Conservation (phyloP, 192 early-diverging fungal species). For the Coemansia sp. region DNA sequence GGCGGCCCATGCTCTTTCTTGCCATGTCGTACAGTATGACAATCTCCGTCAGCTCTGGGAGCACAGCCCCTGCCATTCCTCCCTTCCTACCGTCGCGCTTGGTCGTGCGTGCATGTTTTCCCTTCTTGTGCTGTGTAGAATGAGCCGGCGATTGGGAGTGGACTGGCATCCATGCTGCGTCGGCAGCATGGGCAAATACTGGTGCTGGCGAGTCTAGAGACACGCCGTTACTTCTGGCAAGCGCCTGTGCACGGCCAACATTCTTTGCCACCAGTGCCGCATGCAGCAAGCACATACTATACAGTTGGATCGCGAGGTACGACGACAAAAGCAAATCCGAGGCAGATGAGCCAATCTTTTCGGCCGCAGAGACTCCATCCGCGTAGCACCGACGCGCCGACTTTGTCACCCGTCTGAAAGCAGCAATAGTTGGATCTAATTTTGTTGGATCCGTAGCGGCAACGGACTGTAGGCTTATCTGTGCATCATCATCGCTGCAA, state of each 20-base stretch:
- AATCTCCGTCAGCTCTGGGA: conserved; percentile 10
- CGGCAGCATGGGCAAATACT: not conserved
- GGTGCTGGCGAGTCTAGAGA: not conserved
- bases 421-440: not conserved
- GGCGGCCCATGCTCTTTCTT: conserved; percentile 24
- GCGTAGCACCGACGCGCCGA: conserved; percentile 21
- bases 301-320: conserved; percentile 33
- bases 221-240: conserved; percentile 15
- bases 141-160: not conserved
- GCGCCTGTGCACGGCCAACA: conserved; percentile 15
- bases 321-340: conserved; percentile 33
- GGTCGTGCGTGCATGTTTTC: not conserved
- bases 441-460: not conserved
- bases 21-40: conserved; percentile 37
- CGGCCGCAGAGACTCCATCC: conserved; percentile 25
- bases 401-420: conserved; percentile 21
- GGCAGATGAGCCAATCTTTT: conserved; percentile 27
- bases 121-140: not conserved
- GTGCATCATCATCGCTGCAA: not conserved
- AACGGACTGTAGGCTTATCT: conserved; percentile 4
- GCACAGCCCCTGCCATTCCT: not conserved
- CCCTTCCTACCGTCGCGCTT: not conserved
- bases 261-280: conserved; percentile 17
- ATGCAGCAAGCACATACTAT: conserved; percentile 20
- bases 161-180: not conserved